These are phyloP conservation scores for Phoma sp. DNA, from an alignment of 2,329 filamentous ascomycete species.

Conservation along the genomic window DNA sequence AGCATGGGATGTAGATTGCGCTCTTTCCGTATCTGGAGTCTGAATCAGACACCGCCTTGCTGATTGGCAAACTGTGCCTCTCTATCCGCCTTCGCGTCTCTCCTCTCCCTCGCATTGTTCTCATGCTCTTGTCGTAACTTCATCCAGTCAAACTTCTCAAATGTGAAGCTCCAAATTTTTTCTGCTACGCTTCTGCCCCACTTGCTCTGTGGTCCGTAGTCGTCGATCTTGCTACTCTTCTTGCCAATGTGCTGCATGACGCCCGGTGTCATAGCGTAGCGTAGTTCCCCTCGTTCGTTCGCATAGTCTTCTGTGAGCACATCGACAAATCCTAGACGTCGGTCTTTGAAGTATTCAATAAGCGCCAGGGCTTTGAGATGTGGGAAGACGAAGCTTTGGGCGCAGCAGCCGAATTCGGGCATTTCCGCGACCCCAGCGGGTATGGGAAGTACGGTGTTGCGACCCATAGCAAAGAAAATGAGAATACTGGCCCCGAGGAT, in stretches of 20 bases:
- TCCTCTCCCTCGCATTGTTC: constrained; percentile 7
- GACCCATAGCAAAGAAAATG: constrained; percentile 52
- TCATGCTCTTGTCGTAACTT: constrained; percentile 40
- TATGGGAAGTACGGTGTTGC: constrained; percentile 47
- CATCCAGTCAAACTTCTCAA: constrained; percentile 42
- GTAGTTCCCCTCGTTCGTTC: constrained; percentile 44
- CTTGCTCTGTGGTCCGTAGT: constrained; percentile 33
- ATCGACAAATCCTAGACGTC: constrained; percentile 48
- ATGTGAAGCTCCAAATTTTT: constrained; percentile 51
- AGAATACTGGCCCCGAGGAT: constrained; percentile 21
- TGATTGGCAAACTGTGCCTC: constrained; percentile 10
- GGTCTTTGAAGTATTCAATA: constrained; percentile 42
- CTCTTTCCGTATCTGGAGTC: too few relatives aligned
- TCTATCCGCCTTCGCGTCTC: constrained; percentile 6
- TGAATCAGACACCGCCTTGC: constrained; percentile 9
- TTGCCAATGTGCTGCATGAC: constrained; percentile 55
- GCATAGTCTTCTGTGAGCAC: constrained; percentile 53
- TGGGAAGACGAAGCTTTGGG: constrained; percentile 54
- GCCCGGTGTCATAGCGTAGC: constrained; percentile 53
- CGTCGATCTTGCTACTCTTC: constrained; percentile 48
- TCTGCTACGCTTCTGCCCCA: constrained; percentile 41
- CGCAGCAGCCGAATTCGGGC: constrained; percentile 53
- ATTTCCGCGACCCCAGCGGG: constrained; percentile 49
- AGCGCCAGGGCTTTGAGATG: constrained; percentile 37
- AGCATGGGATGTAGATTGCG: too few relatives aligned